Evolutionary conservation across 768 basidiomycete species (phyloP), one percentile per base, ranked within the genome.

Genomic region (Naematelia aurantialba): DNA sequence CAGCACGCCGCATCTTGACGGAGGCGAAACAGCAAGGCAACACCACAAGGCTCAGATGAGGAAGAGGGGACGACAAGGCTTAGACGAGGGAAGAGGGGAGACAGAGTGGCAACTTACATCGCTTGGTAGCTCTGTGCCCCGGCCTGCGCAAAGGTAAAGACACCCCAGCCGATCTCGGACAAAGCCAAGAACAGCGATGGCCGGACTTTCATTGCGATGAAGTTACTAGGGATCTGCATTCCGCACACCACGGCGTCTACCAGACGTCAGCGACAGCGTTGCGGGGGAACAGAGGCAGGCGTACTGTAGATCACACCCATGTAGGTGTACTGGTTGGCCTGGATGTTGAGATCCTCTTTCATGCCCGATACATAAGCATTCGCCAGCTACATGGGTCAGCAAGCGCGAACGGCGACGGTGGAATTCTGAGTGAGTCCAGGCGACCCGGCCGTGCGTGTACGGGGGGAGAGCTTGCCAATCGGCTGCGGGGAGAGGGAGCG

Each of bases 341-440:
- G 45, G 44, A 70, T 56, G 58, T 65, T 27, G n/a, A 70, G 51
- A 29, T 59, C 65, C 39, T 67, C 68, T 25, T 65, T 59, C 68
- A 70, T 70, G 4, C 70, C 70, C 3, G 60, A 59, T 0, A 60
- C 65, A 44, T 66, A 59, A 45, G 58, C 58, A n/a, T 59, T 59
- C 44, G 39, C 26, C 26, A 60, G 3, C 54, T 55, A 21, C 8
- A 39, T 8, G 17, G 17, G 34, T 39, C 34, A 39, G 34, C 34
- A 17, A 17, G 8, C 34, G 34, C 34, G 34, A 39, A 39, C 34
- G 34, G 8, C 34, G 17, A 39, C 34, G n/a, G n/a, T n/a, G n/a
- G n/a, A n/a, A n/a, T n/a, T n/a, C n/a, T n/a, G n/a, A n/a, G n/a
- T n/a, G n/a, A n/a, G n/a, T n/a, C n/a, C n/a, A n/a, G n/a, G n/a